Base-by-base conservation (phyloP, 257 asterid genomes). In the Ballota nigra region DNA sequence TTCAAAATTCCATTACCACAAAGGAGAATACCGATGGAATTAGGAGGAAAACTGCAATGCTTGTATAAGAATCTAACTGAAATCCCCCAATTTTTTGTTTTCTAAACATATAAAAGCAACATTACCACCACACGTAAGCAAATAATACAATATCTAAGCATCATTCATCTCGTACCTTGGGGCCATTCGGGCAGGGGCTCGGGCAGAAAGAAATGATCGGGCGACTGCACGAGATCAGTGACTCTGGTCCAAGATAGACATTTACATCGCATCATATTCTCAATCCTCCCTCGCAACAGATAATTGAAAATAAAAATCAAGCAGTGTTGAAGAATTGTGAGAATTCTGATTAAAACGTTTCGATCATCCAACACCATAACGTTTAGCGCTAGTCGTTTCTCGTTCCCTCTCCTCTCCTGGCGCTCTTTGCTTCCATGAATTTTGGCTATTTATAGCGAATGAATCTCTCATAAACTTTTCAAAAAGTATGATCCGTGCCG, bases 141-240 rank as follows among this genome's bases (percentile, higher is more conserved):
- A 43, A 40, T 34, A 36, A 72, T 23, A 22, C 65, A 3, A 70
- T n/a, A 74, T 62, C 18, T 23, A 20, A 38, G 23, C 24, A 69
- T 1, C 28, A 24, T 36, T 1, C 28, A 24, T 36, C 4, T 31
- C 51, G 34, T 72, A 86, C 97, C 96, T 78, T 76, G 82, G 52
- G 96, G 95, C 97, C 98, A 94, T 73, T 75, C 83, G 0, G 98
- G 97, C 69, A 94, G 77, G 40, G 97, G 88, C 20, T 85, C 87
- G 71, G 98, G 97, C 8, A 91, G 89, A 20, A 82, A 73, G 85
- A 81, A 87, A 9, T 69, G 47, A 16, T 86, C 87, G 26, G 85
- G 83, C 68, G 83, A 78, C 58, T 70, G 85, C 52, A 18, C 58
- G 47, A 74, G 73, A 78, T 82, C 83, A 73, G 75, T 19, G 58